Evolutionary conservation across 768 basidiomycete genomes (phyloP).

Genomic region (Dictyophora rubrovolvata): DNA sequence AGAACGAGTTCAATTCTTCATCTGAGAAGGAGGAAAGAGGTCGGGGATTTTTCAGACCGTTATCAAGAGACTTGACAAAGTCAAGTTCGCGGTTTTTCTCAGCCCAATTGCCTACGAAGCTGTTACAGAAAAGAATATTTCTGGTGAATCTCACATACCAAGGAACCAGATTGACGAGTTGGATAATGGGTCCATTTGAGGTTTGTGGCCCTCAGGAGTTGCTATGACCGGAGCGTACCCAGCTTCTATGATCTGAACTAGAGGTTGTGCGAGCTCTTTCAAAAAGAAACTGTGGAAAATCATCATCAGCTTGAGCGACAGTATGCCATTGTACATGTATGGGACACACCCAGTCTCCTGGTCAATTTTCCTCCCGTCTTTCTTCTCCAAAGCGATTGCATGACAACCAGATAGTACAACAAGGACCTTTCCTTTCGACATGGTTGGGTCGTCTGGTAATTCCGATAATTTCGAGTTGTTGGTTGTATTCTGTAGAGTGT

Average conservation of each 20-base stretch:
- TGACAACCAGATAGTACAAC: no score
- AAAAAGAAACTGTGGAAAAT: no score
- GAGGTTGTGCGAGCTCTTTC: conserved; percentile 18
- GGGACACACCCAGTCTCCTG: no score
- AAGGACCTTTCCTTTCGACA: no score
- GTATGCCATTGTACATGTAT: no score
- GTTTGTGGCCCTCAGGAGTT: conserved; percentile 16
- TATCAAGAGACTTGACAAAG: conserved; percentile 14
- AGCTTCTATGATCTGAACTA: conserved; percentile 17
- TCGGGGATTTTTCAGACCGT: conserved; percentile 15
- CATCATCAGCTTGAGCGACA: no score
- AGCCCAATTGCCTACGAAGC: conserved; percentile 12
- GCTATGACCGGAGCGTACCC: conserved; percentile 17
- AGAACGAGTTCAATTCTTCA: conserved; percentile 15
- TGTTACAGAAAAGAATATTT: no score
- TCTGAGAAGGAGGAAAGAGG: conserved; percentile 17
- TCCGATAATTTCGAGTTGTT: no score
- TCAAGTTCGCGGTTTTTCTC: conserved; percentile 15
- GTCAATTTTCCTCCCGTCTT: no score
- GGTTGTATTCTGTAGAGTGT: background rate
- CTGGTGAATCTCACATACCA: no score
- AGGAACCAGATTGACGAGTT: conserved; percentile 16
- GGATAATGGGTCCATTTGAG: conserved; percentile 18
- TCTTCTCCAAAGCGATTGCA: no score
- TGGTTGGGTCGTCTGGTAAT: no score